Evolutionary conservation across 2,329 filamentous ascomycete species (phyloP).

Genomic region (Colletotrichum zoysiae): DNA sequence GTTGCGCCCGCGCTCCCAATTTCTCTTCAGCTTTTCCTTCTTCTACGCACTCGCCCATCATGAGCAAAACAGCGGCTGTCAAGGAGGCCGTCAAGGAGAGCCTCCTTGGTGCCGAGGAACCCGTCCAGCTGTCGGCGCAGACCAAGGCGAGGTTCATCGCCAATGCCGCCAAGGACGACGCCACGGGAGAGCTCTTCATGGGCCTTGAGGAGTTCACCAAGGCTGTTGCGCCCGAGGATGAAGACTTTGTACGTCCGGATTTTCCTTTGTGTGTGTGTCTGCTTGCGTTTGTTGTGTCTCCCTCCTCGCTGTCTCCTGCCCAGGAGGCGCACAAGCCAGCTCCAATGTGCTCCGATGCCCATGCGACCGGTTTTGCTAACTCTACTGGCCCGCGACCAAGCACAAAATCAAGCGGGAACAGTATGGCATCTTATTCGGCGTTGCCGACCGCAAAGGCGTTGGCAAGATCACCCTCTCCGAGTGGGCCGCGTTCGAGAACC

Average conservation of each 20-base stretch:
- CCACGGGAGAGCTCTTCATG: slow-evolving; percentile 83
- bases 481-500: slow-evolving; percentile 94
- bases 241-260: slow-evolving; percentile 83
- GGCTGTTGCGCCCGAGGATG: slow-evolving; percentile 85
- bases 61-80: slow-evolving; percentile 62
- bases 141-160: slow-evolving; percentile 81
- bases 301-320: neutral
- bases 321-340: slow-evolving; percentile 11
- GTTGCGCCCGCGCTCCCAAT: slow-evolving; percentile 14
- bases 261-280: neutral
- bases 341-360: slow-evolving; percentile 25
- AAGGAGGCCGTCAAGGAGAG: slow-evolving; percentile 84
- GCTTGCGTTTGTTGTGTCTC: neutral
- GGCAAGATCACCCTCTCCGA: slow-evolving; percentile 85
- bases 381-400: slow-evolving; percentile 61
- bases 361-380: slow-evolving; percentile 23
- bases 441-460: slow-evolving; percentile 83
- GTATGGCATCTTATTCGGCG: slow-evolving; percentile 91
- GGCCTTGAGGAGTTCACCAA: slow-evolving; percentile 88
- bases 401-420: slow-evolving; percentile 98
- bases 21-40: slow-evolving; percentile 4
- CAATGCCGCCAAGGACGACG: slow-evolving; percentile 80
- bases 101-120: slow-evolving; percentile 73
- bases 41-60: slow-evolving; percentile 45
- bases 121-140: slow-evolving; percentile 76